phyloP scores from a whole-genome alignment of 148 eudicot genomes.

The Euryodendron excelsum region DNA sequence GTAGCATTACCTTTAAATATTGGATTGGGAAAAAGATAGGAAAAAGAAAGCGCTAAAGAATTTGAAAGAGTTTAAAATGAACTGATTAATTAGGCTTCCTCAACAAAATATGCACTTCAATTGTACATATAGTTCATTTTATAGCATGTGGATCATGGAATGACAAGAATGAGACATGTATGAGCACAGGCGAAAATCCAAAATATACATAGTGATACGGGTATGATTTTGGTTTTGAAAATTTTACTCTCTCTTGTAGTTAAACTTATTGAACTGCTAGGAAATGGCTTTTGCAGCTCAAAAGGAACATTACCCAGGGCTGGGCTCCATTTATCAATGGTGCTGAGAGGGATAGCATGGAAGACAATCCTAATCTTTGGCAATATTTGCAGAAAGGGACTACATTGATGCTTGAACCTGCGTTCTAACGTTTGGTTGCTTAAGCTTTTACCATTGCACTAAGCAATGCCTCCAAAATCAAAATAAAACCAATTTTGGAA shows the following conservation, averaged over 20 bases:
- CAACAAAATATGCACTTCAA: too few species aligned
- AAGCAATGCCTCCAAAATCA: neutral
- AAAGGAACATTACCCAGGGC: neutral
- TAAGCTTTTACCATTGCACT: neutral
- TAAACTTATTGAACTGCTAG: neutral
- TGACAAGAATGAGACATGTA: neutral
- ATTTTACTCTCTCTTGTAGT: neutral
- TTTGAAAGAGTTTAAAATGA: too few species aligned
- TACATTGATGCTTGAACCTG: neutral
- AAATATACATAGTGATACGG: neutral
- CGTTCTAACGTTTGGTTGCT: neutral
- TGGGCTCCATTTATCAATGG: neutral
- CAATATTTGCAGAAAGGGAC: neutral
- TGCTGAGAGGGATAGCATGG: neutral
- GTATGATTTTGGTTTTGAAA: neutral
- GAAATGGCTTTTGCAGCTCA: neutral
- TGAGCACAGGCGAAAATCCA: neutral
- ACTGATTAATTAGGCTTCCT: too few species aligned
- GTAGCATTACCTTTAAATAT: too few species aligned
- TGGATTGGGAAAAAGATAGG: too few species aligned
- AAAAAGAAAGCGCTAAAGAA: too few species aligned
- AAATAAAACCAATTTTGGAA: neutral
- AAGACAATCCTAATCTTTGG: neutral
- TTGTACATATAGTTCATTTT: too few species aligned
- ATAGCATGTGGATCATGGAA: too few species aligned